These are phyloP conservation scores for Thermothelomyces thermophilus DNA, from an alignment of 2,329 filamentous ascomycete genomes.

Conservation along the genomic window DNA sequence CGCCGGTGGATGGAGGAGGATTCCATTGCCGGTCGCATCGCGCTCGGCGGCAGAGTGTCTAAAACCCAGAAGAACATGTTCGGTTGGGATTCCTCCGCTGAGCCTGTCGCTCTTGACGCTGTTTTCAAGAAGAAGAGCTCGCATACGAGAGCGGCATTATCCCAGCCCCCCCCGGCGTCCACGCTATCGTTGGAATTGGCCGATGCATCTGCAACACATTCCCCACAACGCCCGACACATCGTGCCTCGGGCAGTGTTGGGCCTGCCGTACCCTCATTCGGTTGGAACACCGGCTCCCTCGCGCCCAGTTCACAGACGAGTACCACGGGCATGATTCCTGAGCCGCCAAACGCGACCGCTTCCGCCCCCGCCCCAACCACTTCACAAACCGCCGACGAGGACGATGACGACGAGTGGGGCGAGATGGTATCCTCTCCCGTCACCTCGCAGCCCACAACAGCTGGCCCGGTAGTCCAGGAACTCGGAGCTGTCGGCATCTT, in stretches of 20 bases:
- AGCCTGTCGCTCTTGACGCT: slow-evolving; percentile 43
- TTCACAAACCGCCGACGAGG: slow-evolving; percentile 10
- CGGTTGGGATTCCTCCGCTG: slow-evolving; percentile 52
- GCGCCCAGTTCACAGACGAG: not conserved
- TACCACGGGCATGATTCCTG: not conserved
- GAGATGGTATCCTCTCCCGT: slow-evolving; percentile 48
- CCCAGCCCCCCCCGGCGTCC: slow-evolving; percentile 14
- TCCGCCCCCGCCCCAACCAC: too few relatives aligned
- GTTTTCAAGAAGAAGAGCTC: slow-evolving; percentile 36
- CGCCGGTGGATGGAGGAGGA: slow-evolving; percentile 62
- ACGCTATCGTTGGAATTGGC: not conserved
- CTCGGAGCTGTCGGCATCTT: too few relatives aligned
- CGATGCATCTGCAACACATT: not conserved
- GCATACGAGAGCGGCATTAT: slow-evolving; percentile 26
- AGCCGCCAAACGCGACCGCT: not conserved
- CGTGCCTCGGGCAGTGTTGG: slow-evolving; percentile 16
- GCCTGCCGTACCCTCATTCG: slow-evolving; percentile 20
- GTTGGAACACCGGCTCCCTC: slow-evolving; percentile 21
- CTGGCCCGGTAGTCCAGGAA: not conserved
- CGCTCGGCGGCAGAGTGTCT: slow-evolving; percentile 37
- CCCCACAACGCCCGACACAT: slow-evolving; percentile 10
- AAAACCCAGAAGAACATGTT: slow-evolving; percentile 48
- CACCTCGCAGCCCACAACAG: not conserved
- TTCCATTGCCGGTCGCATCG: slow-evolving; percentile 46
- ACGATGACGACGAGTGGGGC: slow-evolving; percentile 54